These are phyloP conservation scores for Phalaenopsis equestris DNA, from an alignment of 106 monocot genomes.

Conservation along the genomic window DNA sequence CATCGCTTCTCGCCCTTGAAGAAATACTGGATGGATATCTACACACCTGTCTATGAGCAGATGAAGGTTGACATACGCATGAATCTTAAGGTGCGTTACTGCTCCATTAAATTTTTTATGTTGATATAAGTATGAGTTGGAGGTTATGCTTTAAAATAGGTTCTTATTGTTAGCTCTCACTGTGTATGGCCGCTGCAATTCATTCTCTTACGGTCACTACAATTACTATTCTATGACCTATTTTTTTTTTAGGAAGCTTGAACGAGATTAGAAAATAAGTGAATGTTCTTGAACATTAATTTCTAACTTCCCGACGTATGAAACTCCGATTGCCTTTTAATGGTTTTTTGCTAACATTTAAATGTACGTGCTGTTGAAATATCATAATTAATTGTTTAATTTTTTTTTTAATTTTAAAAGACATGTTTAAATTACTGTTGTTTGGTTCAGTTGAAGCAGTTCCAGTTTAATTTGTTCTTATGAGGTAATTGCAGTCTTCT, in stretches of 20 bases:
- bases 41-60: conserved; percentile 75
- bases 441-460: too few relatives aligned
- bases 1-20: conserved; percentile 75
- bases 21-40: conserved; percentile 80
- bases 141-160: neutral
- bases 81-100: conserved; percentile 67
- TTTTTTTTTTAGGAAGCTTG: neutral
- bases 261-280: neutral
- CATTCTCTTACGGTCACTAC: neutral
- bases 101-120: neutral
- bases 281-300: neutral
- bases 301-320: neutral
- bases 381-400: too few relatives aligned
- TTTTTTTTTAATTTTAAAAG: too few relatives aligned
- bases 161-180: neutral
- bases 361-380: too few relatives aligned
- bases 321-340: neutral
- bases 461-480: too few relatives aligned
- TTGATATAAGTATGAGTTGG: neutral
- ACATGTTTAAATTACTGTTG: too few relatives aligned
- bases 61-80: conserved; percentile 96
- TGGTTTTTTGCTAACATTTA: neutral
- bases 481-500: too few relatives aligned
- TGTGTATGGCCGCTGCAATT: neutral
- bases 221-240: neutral